phyloP scores from a whole-genome alignment of 2,329 filamentous ascomycete genomes.

The Curvularia eragrostidis region DNA sequence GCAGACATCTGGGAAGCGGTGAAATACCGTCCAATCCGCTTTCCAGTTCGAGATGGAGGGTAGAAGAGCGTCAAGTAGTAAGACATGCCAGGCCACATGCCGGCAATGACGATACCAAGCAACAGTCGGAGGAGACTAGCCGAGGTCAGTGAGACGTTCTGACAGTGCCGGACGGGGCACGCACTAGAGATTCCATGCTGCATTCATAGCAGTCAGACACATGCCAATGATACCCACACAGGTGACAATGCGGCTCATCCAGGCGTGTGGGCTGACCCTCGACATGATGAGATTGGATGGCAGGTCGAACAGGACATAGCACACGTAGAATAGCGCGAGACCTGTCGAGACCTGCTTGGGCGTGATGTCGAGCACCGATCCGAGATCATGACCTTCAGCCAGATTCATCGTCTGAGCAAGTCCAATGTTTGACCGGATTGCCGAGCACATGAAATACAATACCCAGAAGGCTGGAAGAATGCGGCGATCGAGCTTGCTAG shows the following conservation, averaged over 20 bases:
- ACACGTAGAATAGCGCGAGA: constrained; percentile 87
- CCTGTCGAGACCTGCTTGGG: constrained; percentile 82
- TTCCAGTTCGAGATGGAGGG: constrained; percentile 82
- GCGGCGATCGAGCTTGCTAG: constrained; percentile 63
- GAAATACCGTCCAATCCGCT: constrained; percentile 88
- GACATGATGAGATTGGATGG: constrained; percentile 92
- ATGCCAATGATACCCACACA: constrained; percentile 84
- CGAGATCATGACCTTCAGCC: constrained; percentile 74
- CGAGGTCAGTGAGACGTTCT: not conserved
- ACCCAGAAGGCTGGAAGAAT: constrained; percentile 81
- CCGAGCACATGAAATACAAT: constrained; percentile 90
- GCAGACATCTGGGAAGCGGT: constrained; percentile 89
- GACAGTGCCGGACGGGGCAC: constrained; percentile 31
- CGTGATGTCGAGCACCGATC: constrained; percentile 70
- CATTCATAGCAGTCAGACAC: constrained; percentile 81
- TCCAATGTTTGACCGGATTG: constrained; percentile 89
- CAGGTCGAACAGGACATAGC: constrained; percentile 88
- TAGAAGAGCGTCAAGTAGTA: constrained; percentile 94
- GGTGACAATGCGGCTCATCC: constrained; percentile 92
- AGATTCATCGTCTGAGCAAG: constrained; percentile 94
- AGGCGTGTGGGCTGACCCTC: constrained; percentile 79
- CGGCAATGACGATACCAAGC: constrained; percentile 85
- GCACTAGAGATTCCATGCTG: constrained; percentile 83
- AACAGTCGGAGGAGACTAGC: constrained; percentile 76
- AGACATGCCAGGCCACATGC: constrained; percentile 95